Base-by-base conservation (phyloP, 331 rosid genomes). In the Malus hybrid region DNA sequence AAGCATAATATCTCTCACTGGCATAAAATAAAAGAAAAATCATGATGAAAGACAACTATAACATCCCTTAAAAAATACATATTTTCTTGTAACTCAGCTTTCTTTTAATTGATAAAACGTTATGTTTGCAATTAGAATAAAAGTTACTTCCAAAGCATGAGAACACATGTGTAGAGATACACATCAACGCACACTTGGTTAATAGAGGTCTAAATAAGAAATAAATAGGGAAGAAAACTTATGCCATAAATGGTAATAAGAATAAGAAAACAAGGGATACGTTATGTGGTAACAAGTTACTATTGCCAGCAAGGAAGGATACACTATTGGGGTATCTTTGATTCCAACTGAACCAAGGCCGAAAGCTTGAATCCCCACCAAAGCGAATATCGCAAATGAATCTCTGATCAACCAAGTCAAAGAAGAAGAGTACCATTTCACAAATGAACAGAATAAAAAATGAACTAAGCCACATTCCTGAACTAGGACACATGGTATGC, bases 221-320 rank as follows among this genome's bases (percentile, higher is more conserved):
- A 56, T 36, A 71, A 20, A 56, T 20, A n/a, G n/a, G 73, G 62
- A 28, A 26, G 60, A 22, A 46, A 26, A 11, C 60, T 68, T 15
- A 50, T 10, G 19, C 24, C 66, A 46, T 57, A 36, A 19, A 34
- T 36, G 18, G 11, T 72, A 56, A 61, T 9, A 42, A 60, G 60
- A 73, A 6, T 24, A 39, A 60, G 42, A 6, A 73, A 73, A 26
- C 19, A 26, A 73, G 24, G 28, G 5, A 42, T 28, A 69, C 24
- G 36, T 30, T 19, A 61, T 29, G 52, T 71, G 72, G 77, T 39
- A 83, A 72, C 46, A 63, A 78, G 18, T 60, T 72, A 70, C 61
- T 55, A 79, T 29, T 71, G 53, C 75, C 28, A 61, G 78, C 70
- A 78, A 83, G 89, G 88, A 78, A 92, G 96, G 96, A 90, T 91